Evolutionary conservation across 768 basidiomycete genomes (phyloP).

Genomic region (Krasilnikovozyma curviuscula): DNA sequence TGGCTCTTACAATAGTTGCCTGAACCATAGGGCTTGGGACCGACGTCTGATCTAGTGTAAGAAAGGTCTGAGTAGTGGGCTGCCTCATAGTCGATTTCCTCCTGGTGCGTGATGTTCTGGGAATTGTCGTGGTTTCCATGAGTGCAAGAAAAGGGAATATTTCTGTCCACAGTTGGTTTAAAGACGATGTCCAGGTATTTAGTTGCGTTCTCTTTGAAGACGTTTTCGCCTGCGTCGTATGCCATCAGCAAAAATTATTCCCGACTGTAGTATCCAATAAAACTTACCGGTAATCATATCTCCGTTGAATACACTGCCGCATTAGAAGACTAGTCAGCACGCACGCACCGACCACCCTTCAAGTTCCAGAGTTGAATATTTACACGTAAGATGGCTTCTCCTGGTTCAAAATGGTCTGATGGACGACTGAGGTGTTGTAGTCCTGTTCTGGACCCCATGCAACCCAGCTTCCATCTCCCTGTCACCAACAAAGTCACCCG

Average conservation of each 20-base stretch:
- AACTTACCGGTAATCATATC: constrained; percentile 52
- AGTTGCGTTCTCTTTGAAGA: constrained; percentile 45
- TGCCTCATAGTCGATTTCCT: constrained; percentile 47
- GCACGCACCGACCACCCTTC: too few species aligned
- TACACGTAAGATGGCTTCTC: constrained; percentile 51
- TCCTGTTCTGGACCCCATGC: constrained; percentile 39
- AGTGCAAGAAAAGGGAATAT: constrained; percentile 46
- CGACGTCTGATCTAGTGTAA: constrained; percentile 14
- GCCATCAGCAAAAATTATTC: background rate
- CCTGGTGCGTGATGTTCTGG: constrained; percentile 45
- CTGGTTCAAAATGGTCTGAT: constrained; percentile 36
- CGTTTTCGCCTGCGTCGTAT: constrained; percentile 31
- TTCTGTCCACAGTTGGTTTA: constrained; percentile 38
- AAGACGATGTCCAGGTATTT: constrained; percentile 45
- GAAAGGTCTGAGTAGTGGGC: constrained; percentile 13
- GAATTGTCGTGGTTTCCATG: constrained; percentile 41
- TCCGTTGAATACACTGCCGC: constrained; percentile 40
- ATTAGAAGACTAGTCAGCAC: too few species aligned
- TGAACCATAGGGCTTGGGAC: constrained; percentile 29
- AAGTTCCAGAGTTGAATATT: too few species aligned
- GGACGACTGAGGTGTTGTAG: constrained; percentile 39
- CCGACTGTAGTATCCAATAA: background rate
- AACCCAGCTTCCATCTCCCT: background rate
- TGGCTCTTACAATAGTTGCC: constrained; percentile 40
- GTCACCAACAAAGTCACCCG: too few species aligned